Conservation (phyloP, 768 basidiomycete genomes). For the Russula dissimulans region DNA sequence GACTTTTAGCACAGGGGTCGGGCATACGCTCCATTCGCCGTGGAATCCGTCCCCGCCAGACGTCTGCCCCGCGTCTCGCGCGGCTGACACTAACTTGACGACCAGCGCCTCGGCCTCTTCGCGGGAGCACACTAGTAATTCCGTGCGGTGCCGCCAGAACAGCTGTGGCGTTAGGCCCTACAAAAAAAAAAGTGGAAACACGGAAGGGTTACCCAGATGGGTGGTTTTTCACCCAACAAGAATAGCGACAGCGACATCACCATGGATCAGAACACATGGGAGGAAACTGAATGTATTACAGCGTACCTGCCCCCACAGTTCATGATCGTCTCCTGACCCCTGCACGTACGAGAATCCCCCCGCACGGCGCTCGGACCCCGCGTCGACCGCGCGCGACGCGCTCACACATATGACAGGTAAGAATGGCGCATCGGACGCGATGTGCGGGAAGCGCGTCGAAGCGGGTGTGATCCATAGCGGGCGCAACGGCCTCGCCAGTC, state of each 20-base stretch:
- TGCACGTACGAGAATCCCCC: constrained; percentile 83
- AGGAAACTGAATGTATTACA: too few relatives aligned
- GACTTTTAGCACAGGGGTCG: constrained; percentile 30
- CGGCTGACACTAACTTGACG: constrained; percentile 15
- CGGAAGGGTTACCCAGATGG: background rate
- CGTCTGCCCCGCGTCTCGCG: background rate
- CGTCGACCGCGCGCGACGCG: constrained; percentile 63
- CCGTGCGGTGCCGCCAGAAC: constrained; percentile 55
- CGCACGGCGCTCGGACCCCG: constrained; percentile 50
- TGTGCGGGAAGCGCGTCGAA: constrained; percentile 40
- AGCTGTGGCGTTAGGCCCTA: constrained; percentile 67
- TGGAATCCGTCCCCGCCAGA: background rate
- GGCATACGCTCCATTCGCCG: constrained; percentile 13
- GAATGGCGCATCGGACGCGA: constrained; percentile 32
- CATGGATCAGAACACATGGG: too few relatives aligned
- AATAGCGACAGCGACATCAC: too few relatives aligned
- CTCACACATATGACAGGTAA: constrained; percentile 77
- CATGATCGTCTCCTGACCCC: constrained; percentile 93
- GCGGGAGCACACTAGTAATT: constrained; percentile 40
- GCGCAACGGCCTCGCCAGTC: constrained; percentile 55
- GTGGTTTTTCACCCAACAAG: background rate
- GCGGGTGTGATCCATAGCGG: constrained; percentile 86
- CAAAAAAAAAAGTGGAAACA: background rate
- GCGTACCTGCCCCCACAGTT: constrained; percentile 73
- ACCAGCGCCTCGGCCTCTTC: constrained; percentile 43